Conservation (phyloP, 352 stramenopile genomes). For the Phytophthora megakarya region DNA sequence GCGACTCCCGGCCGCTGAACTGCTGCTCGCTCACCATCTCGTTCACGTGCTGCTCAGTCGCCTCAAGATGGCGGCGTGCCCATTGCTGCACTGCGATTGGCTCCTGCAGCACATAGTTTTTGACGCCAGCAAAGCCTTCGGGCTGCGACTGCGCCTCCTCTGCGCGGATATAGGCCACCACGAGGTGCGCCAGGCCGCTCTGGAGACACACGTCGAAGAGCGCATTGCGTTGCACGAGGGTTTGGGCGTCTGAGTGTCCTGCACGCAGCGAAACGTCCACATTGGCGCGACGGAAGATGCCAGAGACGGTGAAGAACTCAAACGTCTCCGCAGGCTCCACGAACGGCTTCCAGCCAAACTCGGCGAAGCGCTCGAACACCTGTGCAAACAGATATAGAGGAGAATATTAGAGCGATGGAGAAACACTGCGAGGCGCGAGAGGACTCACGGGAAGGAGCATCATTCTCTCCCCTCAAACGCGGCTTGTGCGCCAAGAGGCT, state of each 20-base stretch:
- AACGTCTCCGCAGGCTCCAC: constrained; percentile 83
- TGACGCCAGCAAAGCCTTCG: constrained; percentile 36
- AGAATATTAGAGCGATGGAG: constrained; percentile 6
- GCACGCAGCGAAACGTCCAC: constrained; percentile 61
- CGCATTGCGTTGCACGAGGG: constrained; percentile 67
- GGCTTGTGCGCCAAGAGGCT: constrained; percentile 38
- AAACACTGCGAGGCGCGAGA: neutral
- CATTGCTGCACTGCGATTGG: constrained; percentile 85
- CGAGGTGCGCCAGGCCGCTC: constrained; percentile 70
- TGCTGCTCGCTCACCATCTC: constrained; percentile 56
- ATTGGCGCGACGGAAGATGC: constrained; percentile 68
- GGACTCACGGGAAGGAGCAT: constrained; percentile 50
- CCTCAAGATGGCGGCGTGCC: constrained; percentile 59
- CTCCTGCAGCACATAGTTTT: constrained; percentile 78
- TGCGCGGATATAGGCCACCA: constrained; percentile 75
- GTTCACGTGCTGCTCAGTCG: constrained; percentile 59
- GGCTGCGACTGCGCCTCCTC: constrained; percentile 31
- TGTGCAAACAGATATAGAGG: constrained; percentile 17
- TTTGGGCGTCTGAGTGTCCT: constrained; percentile 33
- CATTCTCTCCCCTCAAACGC: constrained; percentile 41
- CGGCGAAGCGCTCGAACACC: constrained; percentile 81
- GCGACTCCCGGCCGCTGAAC: constrained; percentile 41
- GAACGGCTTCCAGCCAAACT: constrained; percentile 80
- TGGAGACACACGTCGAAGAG: constrained; percentile 80
- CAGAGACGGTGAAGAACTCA: constrained; percentile 84